phyloP scores from a whole-genome alignment of 2,329 filamentous ascomycete species.

The Apiospora hydei region DNA sequence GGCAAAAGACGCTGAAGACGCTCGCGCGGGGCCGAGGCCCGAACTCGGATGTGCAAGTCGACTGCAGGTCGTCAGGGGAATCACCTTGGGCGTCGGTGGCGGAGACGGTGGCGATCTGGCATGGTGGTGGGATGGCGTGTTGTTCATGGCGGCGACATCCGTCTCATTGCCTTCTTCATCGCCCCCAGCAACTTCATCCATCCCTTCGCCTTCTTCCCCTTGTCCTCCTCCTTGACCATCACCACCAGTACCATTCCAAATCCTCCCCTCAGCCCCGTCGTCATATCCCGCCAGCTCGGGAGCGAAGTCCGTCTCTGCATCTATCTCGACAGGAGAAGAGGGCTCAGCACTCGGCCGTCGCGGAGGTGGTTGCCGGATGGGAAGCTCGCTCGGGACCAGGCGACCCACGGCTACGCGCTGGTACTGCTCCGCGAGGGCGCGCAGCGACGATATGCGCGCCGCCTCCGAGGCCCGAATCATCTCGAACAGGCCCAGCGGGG shows the following conservation, averaged over 20 bases:
- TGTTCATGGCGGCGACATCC: background rate
- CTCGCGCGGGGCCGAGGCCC: constrained; percentile 43
- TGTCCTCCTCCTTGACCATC: too few relatives aligned
- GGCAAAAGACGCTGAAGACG: constrained; percentile 50
- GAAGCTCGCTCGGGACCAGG: constrained; percentile 38
- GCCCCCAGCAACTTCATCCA: background rate
- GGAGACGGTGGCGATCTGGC: constrained; percentile 42
- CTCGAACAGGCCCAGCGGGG: constrained; percentile 44
- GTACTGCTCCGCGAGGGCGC: constrained; percentile 46
- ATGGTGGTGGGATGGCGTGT: constrained; percentile 27
- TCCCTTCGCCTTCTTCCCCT: background rate
- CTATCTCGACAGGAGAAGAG: background rate
- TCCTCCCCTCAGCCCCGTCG: background rate
- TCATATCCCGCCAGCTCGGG: background rate
- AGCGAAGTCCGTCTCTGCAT: background rate
- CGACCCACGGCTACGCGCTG: constrained; percentile 43
- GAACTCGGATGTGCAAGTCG: constrained; percentile 30
- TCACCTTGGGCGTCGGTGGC: constrained; percentile 40
- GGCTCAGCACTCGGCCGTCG: background rate
- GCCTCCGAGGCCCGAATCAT: constrained; percentile 45
- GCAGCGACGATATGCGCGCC: constrained; percentile 41
- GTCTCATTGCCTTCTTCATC: background rate
- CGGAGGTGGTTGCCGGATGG: background rate
- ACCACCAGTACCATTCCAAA: background rate
- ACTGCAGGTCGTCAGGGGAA: constrained; percentile 35